Evolutionary conservation across 352 stramenopile species (phyloP).

Genomic region (Thalassiosira hispida): DNA sequence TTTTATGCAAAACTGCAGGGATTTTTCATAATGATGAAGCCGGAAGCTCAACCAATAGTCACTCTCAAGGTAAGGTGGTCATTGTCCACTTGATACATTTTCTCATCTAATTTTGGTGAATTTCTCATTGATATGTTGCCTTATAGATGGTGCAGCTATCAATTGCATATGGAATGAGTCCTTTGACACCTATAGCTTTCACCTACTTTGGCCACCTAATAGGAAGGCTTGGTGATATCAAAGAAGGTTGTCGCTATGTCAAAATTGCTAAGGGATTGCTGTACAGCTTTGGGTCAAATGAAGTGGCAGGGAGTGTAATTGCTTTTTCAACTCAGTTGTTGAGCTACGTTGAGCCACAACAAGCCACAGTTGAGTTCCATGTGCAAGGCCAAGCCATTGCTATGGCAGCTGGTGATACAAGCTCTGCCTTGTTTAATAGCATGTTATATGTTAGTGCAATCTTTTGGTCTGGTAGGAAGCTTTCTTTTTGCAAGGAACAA

Average conservation of each 20-base stretch:
- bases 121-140: background rate
- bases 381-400: slow-evolving; percentile 12
- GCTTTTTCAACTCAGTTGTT: slow-evolving; percentile 13
- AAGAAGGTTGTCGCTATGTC: slow-evolving; percentile 16
- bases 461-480: slow-evolving; percentile 16
- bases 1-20: slow-evolving; percentile 21
- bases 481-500: slow-evolving; percentile 3
- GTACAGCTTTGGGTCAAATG: slow-evolving; percentile 20
- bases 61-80: too few relatives aligned
- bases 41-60: slow-evolving; percentile 7
- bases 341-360: slow-evolving; percentile 26
- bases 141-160: slow-evolving; percentile 41
- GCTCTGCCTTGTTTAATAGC: slow-evolving; percentile 19
- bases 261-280: slow-evolving; percentile 23
- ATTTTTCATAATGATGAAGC: slow-evolving; percentile 1
- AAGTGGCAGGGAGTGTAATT: slow-evolving; percentile 32
- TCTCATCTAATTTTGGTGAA: background rate
- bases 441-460: background rate
- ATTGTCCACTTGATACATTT: background rate
- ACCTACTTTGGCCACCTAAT: slow-evolving; percentile 22
- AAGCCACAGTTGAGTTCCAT: slow-evolving; percentile 20
- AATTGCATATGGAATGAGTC: slow-evolving; percentile 30
- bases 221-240: slow-evolving; percentile 19
- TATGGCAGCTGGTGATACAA: slow-evolving; percentile 33
- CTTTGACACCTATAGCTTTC: slow-evolving; percentile 30